Conservation (phyloP, 805 yeast genomes). For the Cyberlindnera suaveolens region DNA sequence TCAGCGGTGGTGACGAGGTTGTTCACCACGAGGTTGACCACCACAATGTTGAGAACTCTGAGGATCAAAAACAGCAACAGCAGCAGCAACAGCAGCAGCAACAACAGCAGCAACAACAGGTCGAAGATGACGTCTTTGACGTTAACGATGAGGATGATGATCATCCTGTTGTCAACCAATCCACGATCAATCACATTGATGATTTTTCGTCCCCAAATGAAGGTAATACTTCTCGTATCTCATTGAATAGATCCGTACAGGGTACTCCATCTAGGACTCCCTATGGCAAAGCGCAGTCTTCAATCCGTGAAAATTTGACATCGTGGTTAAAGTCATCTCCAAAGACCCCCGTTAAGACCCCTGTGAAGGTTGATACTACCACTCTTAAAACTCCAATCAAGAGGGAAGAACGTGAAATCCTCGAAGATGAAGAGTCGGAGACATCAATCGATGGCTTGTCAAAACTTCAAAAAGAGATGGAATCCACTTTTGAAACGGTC, state of each 20-base stretch:
- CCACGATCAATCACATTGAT: too few relatives aligned
- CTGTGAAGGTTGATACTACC: neutral
- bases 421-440: constrained; percentile 5
- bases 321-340: constrained; percentile 1
- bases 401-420: constrained; percentile 7
- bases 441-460: constrained; percentile 13
- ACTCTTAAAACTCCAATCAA: constrained; percentile 2
- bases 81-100: neutral
- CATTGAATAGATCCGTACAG: constrained; percentile 7
- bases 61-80: neutral
- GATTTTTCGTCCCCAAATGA: constrained; percentile 9
- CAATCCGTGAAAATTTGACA: neutral
- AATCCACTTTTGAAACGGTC: constrained; percentile 16
- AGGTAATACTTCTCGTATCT: constrained; percentile 8
- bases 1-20: neutral
- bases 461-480: constrained; percentile 21
- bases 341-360: neutral
- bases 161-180: neutral
- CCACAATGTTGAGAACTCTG: neutral
- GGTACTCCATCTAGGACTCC: constrained; percentile 10
- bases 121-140: neutral
- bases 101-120: neutral
- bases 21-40: neutral
- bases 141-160: neutral
- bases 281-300: neutral